Percentiles rank a stretch among this genome's conserved stretches.
phyloP scores from a whole-genome alignment of 768 basidiomycete genomes.

The Termitomyces sp. region DNA sequence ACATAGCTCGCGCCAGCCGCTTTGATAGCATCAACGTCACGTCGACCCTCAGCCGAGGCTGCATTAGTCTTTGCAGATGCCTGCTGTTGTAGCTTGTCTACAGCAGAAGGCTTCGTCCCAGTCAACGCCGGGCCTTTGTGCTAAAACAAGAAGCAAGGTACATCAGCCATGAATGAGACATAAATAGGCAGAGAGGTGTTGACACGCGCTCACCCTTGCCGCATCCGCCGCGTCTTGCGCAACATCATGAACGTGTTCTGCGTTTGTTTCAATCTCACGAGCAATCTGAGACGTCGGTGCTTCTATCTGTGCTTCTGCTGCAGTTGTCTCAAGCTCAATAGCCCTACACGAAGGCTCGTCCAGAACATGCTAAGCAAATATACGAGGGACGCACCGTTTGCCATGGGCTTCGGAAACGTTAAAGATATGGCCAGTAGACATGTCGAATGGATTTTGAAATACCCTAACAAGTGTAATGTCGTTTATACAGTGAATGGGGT shows the following conservation, averaged over 20 bases:
- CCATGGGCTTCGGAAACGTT: conserved; percentile 30
- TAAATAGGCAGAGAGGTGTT: background rate
- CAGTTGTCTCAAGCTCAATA: conserved; percentile 45
- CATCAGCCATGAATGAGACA: no score
- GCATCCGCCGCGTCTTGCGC: conserved; percentile 46
- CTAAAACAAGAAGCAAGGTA: conserved; percentile 10
- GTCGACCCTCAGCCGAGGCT: conserved; percentile 54
- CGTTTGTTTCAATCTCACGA: conserved; percentile 41
- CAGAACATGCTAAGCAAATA: background rate
- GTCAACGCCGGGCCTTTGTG: conserved; percentile 26
- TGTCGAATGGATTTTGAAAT: background rate
- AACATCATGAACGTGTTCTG: conserved; percentile 34
- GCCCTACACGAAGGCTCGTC: conserved; percentile 14
- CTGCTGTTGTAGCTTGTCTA: conserved; percentile 29
- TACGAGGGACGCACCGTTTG: conserved; percentile 23
- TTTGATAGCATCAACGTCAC: conserved; percentile 41
- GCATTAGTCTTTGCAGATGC: conserved; percentile 37
- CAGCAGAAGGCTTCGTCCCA: conserved; percentile 21
- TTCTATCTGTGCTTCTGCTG: conserved; percentile 43
- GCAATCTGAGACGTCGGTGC: conserved; percentile 37
- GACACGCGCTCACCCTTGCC: conserved; percentile 39
- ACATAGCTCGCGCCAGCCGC: conserved; percentile 42
- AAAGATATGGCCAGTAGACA: conserved; percentile 27
- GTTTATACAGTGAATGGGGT: background rate
- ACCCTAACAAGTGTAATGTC: no score